These are phyloP conservation scores for Rhodosporidiobolus odoratus DNA, from an alignment of 768 basidiomycete genomes.

Conservation along the genomic window DNA sequence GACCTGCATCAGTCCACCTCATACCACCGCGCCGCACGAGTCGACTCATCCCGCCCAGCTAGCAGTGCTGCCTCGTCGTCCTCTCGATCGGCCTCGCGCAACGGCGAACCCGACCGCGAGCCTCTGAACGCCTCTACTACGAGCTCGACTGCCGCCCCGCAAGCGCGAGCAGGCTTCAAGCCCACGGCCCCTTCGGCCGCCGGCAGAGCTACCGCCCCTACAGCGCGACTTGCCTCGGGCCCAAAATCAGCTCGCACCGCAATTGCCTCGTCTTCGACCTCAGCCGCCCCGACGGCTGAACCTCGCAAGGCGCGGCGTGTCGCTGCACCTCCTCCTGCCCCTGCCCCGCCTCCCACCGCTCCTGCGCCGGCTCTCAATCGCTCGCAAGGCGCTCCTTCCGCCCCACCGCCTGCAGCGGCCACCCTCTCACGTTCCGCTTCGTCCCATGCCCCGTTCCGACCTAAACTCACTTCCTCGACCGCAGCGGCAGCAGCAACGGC, in stretches of 20 bases:
- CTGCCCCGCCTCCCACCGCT: background rate
- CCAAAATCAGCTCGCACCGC: background rate
- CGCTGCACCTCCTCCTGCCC: background rate
- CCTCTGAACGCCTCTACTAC: slow-evolving; percentile 3
- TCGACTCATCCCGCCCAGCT: background rate
- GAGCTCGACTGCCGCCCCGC: background rate
- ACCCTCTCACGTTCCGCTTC: background rate
- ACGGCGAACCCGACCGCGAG: slow-evolving; percentile 7
- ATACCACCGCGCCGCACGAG: slow-evolving; percentile 1
- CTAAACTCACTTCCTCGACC: slow-evolving; percentile 6
- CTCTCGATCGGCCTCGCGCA: slow-evolving; percentile 13
- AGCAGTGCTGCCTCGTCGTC: slow-evolving; percentile 10
- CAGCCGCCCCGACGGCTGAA: background rate
- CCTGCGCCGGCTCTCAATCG: background rate
- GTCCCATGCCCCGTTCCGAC: slow-evolving; percentile 10
- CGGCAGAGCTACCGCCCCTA: background rate
- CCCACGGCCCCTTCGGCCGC: slow-evolving; percentile 5
- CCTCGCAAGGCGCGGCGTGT: slow-evolving; percentile 10
- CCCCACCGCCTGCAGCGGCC: background rate
- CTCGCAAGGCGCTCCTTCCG: background rate
- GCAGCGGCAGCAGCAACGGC: background rate
- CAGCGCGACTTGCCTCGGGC: background rate
- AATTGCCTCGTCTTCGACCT: background rate
- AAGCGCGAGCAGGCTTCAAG: slow-evolving; percentile 9
- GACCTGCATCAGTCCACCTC: background rate